These are phyloP conservation scores for Trifolium repens DNA, from an alignment of 306 rosid species.

Conservation along the genomic window DNA sequence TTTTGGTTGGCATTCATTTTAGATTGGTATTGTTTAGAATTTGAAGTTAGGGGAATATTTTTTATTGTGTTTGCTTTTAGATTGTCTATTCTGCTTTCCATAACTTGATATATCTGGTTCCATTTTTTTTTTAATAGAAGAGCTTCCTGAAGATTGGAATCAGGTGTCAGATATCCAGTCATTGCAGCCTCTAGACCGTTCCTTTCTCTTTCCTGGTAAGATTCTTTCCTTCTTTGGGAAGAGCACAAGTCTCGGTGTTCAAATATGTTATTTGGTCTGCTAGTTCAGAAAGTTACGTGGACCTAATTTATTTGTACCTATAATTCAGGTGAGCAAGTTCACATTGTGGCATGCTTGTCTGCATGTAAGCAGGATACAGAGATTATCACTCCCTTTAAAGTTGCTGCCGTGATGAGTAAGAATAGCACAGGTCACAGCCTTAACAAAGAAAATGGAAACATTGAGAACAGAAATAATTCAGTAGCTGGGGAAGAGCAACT, in stretches of 20 bases:
- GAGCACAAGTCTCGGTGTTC: constrained; percentile 33
- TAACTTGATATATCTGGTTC: constrained; percentile 38
- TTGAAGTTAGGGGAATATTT: background rate
- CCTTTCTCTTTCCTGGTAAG: constrained; percentile 95
- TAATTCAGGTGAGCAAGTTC: constrained; percentile 87
- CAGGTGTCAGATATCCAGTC: constrained; percentile 70
- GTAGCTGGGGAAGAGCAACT: constrained; percentile 48
- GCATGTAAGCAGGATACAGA: constrained; percentile 81
- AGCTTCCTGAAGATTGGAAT: constrained; percentile 80
- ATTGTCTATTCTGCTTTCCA: constrained; percentile 30
- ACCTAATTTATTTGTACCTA: constrained; percentile 44
- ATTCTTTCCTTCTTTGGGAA: constrained; percentile 33
- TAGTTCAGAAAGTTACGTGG: constrained; percentile 26
- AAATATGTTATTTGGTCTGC: constrained; percentile 34
- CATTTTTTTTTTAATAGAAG: constrained; percentile 54
- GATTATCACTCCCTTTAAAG: constrained; percentile 94
- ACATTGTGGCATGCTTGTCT: constrained; percentile 86
- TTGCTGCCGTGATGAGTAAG: constrained; percentile 91
- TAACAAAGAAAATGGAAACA: constrained; percentile 63
- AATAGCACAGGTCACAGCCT: constrained; percentile 63
- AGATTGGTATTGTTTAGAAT: constrained; percentile 25
- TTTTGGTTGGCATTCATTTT: constrained; percentile 10
- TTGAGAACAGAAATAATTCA: constrained; percentile 51
- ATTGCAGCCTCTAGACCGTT: constrained; percentile 70
- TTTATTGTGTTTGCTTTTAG: constrained; percentile 9